Conservation (phyloP, 1,139 yeast species). For the Groenewaldozyma auringiensis region DNA sequence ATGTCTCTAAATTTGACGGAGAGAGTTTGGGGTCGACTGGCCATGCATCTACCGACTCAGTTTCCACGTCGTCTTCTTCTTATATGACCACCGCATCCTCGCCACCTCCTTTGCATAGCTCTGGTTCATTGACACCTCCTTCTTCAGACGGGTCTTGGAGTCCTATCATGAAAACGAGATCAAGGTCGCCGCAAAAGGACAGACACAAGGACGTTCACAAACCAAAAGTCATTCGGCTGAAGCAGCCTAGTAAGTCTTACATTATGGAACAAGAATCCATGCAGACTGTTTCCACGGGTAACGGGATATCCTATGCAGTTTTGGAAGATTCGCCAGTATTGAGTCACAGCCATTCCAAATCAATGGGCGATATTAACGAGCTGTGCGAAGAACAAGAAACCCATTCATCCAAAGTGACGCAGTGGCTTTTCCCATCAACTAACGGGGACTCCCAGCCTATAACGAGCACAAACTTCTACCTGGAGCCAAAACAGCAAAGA, state of each 20-base stretch:
- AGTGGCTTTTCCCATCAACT: background rate
- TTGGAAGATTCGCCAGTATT: background rate
- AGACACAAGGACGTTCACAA: background rate
- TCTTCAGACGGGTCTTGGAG: constrained; percentile 1
- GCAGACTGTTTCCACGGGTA: background rate
- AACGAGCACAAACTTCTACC: background rate
- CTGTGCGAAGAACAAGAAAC: background rate
- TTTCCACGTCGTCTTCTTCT: background rate
- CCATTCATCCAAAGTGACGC: background rate
- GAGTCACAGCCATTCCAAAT: background rate
- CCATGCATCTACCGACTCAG: background rate
- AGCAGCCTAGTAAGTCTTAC: constrained; percentile 1
- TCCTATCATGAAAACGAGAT: background rate
- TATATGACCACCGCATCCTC: background rate
- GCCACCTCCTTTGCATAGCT: background rate
- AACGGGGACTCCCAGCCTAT: background rate
- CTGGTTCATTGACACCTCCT: constrained; percentile 1
- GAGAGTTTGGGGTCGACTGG: background rate
- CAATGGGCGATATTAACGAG: background rate
- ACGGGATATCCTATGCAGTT: background rate
- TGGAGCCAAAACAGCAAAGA: background rate
- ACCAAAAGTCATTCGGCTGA: background rate
- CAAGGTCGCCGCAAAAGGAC: background rate
- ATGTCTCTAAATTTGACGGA: background rate
- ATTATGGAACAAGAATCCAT: constrained; percentile 1